Percentiles rank a stretch among this genome's conserved stretches.
phyloP scores from a whole-genome alignment of 371 early-diverging fungal species.

The Mortierella sp. region DNA sequence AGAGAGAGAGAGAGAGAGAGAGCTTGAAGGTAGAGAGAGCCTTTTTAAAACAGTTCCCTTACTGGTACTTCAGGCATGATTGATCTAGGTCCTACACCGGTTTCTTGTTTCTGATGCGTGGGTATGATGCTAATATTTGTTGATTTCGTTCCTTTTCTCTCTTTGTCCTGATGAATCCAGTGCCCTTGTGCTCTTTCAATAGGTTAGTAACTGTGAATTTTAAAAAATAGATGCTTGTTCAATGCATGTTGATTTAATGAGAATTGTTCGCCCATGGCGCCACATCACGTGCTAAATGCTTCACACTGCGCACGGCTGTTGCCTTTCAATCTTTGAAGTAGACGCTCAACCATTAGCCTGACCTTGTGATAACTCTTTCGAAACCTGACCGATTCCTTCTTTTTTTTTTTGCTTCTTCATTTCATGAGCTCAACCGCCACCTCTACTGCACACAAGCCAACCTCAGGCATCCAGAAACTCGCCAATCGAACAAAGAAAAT shows the following conservation, averaged over 20 bases:
- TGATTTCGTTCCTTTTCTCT: too few species aligned
- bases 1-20: background rate
- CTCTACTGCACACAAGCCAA: slow-evolving; percentile 24
- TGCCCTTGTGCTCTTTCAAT: too few species aligned
- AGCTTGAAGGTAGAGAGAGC: background rate
- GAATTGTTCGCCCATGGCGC: background rate
- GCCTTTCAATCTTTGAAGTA: background rate
- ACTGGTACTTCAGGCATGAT: slow-evolving; percentile 39
- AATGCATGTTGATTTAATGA: too few species aligned
- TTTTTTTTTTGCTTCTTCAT: background rate
- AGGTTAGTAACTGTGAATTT: too few species aligned
- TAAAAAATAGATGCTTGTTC: too few species aligned
- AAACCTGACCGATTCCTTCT: background rate
- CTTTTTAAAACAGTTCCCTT: background rate
- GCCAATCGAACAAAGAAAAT: slow-evolving; percentile 55
- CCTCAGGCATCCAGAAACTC: slow-evolving; percentile 48
- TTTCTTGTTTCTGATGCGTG: background rate
- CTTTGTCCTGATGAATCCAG: too few species aligned
- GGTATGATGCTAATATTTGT: background rate
- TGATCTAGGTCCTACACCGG: background rate
- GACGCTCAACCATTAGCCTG: too few species aligned
- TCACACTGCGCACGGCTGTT: too few species aligned
- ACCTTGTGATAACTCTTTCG: background rate
- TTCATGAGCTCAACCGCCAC: slow-evolving; percentile 20
- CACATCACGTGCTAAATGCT: background rate